Conservation (phyloP, 805 yeast species). For the Yamadazyma endophytica region DNA sequence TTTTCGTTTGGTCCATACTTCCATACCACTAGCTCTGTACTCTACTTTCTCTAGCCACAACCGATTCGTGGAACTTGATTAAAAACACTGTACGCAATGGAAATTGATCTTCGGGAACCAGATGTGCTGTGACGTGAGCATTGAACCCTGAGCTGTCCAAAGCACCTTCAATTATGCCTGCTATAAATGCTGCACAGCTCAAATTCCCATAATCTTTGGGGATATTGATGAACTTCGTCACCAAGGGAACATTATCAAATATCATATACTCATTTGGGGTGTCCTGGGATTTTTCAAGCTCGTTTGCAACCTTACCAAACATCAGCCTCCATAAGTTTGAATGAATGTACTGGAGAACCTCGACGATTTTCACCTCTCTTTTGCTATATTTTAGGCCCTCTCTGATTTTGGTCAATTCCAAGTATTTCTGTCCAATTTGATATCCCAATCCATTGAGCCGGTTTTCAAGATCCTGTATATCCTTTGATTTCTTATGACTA, state of each 20-base stretch:
- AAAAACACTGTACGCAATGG: conserved; percentile 74
- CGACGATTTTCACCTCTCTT: conserved; percentile 63
- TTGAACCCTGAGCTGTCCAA: conserved; percentile 68
- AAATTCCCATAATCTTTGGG: conserved; percentile 77
- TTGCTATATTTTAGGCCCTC: conserved; percentile 60
- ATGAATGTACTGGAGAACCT: conserved; percentile 68
- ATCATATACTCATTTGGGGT: conserved; percentile 73
- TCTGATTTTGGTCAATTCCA: conserved; percentile 66
- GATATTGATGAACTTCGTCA: conserved; percentile 68
- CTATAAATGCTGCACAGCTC: conserved; percentile 78
- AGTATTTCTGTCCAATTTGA: conserved; percentile 64
- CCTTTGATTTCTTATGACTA: conserved; percentile 57
- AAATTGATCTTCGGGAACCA: conserved; percentile 53
- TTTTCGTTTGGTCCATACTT: too few species aligned
- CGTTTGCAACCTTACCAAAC: conserved; percentile 73
- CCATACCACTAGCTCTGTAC: too few species aligned
- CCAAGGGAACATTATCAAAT: conserved; percentile 67
- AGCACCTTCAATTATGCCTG: conserved; percentile 82
- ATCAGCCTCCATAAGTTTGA: conserved; percentile 68
- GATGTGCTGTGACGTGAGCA: conserved; percentile 80
- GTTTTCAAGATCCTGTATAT: conserved; percentile 56
- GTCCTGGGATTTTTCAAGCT: conserved; percentile 68
- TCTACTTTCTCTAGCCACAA: conserved; percentile 47
- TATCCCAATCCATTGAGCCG: conserved; percentile 72
- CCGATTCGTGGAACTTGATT: conserved; percentile 61